Percentiles rank a stretch among this genome's conserved stretches.
These are phyloP conservation scores for Termitomyces titanicus DNA, from an alignment of 768 basidiomycete genomes.

Conservation along the genomic window DNA sequence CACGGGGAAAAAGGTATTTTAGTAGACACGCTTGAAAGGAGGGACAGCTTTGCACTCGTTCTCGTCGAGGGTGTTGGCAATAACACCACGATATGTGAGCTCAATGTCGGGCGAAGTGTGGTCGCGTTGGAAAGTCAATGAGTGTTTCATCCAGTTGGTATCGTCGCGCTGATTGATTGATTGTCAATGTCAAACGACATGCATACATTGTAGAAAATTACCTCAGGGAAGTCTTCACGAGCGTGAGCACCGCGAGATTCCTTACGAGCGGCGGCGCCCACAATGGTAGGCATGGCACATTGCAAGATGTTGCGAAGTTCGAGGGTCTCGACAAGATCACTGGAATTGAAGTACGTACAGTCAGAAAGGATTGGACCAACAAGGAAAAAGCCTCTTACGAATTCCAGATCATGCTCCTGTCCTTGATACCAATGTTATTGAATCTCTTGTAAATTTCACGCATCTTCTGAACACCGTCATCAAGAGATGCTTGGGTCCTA, in stretches of 20 bases:
- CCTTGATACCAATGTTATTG: slow-evolving; percentile 92
- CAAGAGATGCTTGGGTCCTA: slow-evolving; percentile 84
- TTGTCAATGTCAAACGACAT: neutral
- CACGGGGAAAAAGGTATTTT: slow-evolving; percentile 17
- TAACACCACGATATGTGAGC: slow-evolving; percentile 87
- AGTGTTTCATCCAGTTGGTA: slow-evolving; percentile 91
- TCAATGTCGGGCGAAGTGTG: slow-evolving; percentile 74
- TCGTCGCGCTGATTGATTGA: slow-evolving; percentile 72
- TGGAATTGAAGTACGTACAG: slow-evolving; percentile 25
- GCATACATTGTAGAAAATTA: slow-evolving; percentile 28
- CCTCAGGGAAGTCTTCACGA: slow-evolving; percentile 96
- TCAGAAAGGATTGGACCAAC: neutral
- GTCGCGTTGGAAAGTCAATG: slow-evolving; percentile 89
- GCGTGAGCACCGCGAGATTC: slow-evolving; percentile 99
- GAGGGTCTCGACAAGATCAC: slow-evolving; percentile 94
- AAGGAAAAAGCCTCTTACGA: slow-evolving; percentile 54
- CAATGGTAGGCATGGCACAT: slow-evolving; percentile 94
- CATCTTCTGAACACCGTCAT: slow-evolving; percentile 90
- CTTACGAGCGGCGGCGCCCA: slow-evolving; percentile 87
- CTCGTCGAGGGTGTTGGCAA: slow-evolving; percentile 85
- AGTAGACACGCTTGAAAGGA: slow-evolving; percentile 97
- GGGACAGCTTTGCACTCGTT: slow-evolving; percentile 96
- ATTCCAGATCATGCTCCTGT: slow-evolving; percentile 99
- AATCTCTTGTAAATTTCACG: slow-evolving; percentile 84
- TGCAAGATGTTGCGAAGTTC: slow-evolving; percentile 96